Evolutionary conservation across 106 monocot genomes (phyloP).

Genomic region (Dactylorhiza incarnata): DNA sequence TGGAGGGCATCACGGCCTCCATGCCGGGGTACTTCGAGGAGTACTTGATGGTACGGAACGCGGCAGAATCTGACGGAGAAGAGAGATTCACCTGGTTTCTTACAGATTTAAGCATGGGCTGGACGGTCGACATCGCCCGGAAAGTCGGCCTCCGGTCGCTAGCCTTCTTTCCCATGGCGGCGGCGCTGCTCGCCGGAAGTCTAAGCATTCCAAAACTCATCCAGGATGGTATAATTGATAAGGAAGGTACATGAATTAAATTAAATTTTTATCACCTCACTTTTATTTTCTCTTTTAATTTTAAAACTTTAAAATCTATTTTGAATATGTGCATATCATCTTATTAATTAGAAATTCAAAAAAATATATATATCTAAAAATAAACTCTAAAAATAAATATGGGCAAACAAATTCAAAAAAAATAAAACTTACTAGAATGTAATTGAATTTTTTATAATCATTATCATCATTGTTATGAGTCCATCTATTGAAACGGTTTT

Average conservation of each 20-base stretch:
- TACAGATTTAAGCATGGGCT: conserved; percentile 31
- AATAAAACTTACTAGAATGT: no score
- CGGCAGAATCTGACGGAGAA: conserved; percentile 2
- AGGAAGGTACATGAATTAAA: conserved; percentile 5
- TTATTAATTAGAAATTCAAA: no score
- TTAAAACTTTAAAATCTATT: no score
- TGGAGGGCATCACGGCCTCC: neutral
- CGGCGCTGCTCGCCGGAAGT: conserved; percentile 5
- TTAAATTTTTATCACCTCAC: no score
- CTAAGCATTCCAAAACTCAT: conserved; percentile 29
- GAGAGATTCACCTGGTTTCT: conserved; percentile 16
- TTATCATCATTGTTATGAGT: no score
- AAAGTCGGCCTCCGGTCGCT: conserved; percentile 15
- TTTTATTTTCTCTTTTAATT: no score
- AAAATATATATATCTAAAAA: no score
- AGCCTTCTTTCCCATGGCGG: conserved; percentile 22
- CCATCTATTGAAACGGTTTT: no score
- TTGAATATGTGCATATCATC: no score
- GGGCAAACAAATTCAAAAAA: no score
- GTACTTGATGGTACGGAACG: conserved; percentile 13
- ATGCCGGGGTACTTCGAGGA: conserved; percentile 20
- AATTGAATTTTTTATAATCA: no score
- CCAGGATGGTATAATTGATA: conserved; percentile 23
- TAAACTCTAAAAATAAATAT: no score
- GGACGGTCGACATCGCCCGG: conserved; percentile 24